Conservation (phyloP, 2,329 filamentous ascomycete genomes). For the Sclerotiophoma versabilis region DNA sequence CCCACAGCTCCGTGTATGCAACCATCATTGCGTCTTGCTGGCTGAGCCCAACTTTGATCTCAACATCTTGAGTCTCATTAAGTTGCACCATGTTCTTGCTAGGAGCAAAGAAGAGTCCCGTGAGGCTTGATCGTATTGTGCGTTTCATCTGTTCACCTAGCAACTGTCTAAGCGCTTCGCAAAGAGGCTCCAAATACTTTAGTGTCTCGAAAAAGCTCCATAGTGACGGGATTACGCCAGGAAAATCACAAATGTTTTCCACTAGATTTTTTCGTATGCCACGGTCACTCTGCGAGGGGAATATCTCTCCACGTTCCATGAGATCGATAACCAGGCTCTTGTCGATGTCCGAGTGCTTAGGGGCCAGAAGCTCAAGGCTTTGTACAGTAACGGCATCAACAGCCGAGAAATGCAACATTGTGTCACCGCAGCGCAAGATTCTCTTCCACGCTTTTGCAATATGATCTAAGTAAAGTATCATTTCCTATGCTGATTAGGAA, state of each 20-base stretch:
- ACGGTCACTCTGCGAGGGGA: conserved; percentile 11
- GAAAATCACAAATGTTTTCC: conserved; percentile 15
- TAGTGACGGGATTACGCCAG: conserved; percentile 20
- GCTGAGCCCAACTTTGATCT: conserved; percentile 7
- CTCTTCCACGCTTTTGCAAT: conserved; percentile 15
- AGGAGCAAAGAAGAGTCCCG: conserved; percentile 14
- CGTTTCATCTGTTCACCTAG: conserved; percentile 15
- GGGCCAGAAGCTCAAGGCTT: conserved; percentile 15
- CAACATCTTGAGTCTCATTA: conserved; percentile 6
- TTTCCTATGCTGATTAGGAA: conserved; percentile 20
- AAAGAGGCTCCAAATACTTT: conserved; percentile 25
- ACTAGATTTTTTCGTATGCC: conserved; percentile 4
- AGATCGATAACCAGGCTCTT: conserved; percentile 6
- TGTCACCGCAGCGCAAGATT: conserved; percentile 20
- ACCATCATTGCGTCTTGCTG: not conserved
- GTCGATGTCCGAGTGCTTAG: conserved; percentile 12
- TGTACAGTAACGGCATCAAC: conserved; percentile 16
- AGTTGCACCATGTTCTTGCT: conserved; percentile 13
- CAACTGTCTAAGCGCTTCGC: conserved; percentile 18
- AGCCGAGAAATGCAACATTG: conserved; percentile 11
- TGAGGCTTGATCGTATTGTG: conserved; percentile 20
- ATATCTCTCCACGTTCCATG: conserved; percentile 19
- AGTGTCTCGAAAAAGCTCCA: conserved; percentile 25
- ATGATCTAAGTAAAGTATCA: conserved; percentile 21
- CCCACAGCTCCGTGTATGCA: conserved; percentile 20